Percentiles rank a stretch among this genome's conserved stretches.
These are phyloP conservation scores for Pilobolus umbonatus DNA, from an alignment of 192 early-diverging fungal species.

Conservation along the genomic window DNA sequence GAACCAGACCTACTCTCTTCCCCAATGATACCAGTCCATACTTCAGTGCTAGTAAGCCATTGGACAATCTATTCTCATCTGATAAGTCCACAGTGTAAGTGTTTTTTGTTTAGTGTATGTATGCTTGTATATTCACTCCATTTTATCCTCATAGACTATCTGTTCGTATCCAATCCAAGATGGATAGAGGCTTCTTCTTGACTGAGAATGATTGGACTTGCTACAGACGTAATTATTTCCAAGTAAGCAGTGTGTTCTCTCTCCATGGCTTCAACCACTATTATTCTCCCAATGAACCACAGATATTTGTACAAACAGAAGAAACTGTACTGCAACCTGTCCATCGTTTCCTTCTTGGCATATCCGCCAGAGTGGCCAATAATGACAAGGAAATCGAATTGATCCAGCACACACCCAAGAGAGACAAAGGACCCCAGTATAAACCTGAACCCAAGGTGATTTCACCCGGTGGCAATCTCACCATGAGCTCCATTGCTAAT, in stretches of 20 bases:
- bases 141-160: conserved; percentile 39
- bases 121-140: background rate
- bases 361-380: conserved; percentile 54
- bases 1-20: conserved; percentile 5
- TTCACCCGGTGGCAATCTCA: conserved; percentile 37
- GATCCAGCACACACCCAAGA: conserved; percentile 74
- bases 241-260: conserved; percentile 54
- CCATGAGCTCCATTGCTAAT: conserved; percentile 23
- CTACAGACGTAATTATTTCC: conserved; percentile 87
- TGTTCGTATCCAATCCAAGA: conserved; percentile 51
- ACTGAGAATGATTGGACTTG: conserved; percentile 78
- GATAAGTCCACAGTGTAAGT: conserved; percentile 18
- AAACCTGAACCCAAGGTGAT: conserved; percentile 46
- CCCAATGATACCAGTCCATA: conserved; percentile 12
- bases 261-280: conserved; percentile 23
- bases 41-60: conserved; percentile 16
- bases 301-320: conserved; percentile 51
- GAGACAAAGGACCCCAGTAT: conserved; percentile 80
- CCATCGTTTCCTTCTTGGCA: conserved; percentile 56
- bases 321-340: conserved; percentile 39
- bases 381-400: conserved; percentile 58
- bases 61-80: conserved; percentile 19
- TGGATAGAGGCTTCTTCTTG: conserved; percentile 79
- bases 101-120: background rate
- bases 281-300: conserved; percentile 8